Conservation (phyloP, 2,329 filamentous ascomycete species). For the Hymenoscyphus repandus region DNA sequence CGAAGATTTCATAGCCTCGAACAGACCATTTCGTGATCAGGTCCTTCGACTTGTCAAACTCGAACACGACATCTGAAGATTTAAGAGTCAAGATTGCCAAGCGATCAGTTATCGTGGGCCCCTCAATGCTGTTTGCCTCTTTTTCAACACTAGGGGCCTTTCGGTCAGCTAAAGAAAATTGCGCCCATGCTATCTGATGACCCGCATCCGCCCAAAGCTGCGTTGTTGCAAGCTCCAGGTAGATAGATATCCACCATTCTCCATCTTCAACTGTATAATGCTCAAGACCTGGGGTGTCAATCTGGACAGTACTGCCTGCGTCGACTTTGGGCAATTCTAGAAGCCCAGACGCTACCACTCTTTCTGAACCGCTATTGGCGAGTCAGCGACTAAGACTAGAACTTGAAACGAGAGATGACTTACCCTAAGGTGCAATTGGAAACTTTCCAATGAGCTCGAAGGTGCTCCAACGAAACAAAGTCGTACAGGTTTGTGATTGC, state of each 20-base stretch:
- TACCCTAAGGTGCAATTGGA: conserved; percentile 4
- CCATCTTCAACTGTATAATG: conserved; percentile 34
- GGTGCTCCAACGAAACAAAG: conserved; percentile 45
- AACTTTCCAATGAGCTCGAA: conserved; percentile 25
- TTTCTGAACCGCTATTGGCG: neutral
- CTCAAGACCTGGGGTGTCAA: conserved; percentile 38
- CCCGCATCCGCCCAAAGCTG: conserved; percentile 46
- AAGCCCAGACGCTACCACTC: neutral
- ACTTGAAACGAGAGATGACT: neutral
- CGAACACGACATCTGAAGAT: conserved; percentile 1
- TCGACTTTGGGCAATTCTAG: conserved; percentile 1
- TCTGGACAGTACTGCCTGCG: conserved; percentile 8
- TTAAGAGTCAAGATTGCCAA: neutral
- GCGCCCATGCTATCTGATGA: conserved; percentile 52
- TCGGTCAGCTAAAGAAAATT: conserved; percentile 37
- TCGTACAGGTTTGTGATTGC: conserved; percentile 45
- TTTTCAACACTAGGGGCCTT: neutral
- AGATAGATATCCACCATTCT: conserved; percentile 1
- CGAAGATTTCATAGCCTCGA: conserved; percentile 4
- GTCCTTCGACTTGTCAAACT: conserved; percentile 5
- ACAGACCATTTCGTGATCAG: conserved; percentile 5
- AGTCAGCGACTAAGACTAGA: neutral
- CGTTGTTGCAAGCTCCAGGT: conserved; percentile 30
- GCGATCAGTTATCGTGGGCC: conserved; percentile 31
- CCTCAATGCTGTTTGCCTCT: conserved; percentile 9